Evolutionary conservation across 257 asterid species (phyloP).

Genomic region (Ligustrum vulgare): DNA sequence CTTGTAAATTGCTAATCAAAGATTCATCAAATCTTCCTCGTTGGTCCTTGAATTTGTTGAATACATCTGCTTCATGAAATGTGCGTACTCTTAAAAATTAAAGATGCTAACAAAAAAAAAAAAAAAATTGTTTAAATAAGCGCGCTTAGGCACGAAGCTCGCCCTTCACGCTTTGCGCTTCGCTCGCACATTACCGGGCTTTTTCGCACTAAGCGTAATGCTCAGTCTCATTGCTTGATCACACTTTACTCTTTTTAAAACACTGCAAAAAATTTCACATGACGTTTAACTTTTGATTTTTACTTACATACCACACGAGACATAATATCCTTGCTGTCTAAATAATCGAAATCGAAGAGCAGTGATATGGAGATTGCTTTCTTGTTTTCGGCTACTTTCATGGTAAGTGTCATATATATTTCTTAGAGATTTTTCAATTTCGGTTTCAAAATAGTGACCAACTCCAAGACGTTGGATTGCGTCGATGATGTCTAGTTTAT

Average conservation of each 20-base stretch:
- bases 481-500: conserved; percentile 8
- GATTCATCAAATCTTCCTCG: conserved; percentile 5
- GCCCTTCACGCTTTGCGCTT: too few relatives aligned
- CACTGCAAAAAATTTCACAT: too few relatives aligned
- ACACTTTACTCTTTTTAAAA: too few relatives aligned
- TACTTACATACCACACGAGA: conserved; percentile 1
- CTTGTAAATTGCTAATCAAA: neutral
- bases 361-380: neutral
- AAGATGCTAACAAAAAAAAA: too few relatives aligned
- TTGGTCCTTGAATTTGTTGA: conserved; percentile 1
- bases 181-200: too few relatives aligned
- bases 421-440: neutral
- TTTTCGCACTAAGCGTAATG: too few relatives aligned
- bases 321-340: conserved; percentile 2
- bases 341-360: conserved; percentile 13
- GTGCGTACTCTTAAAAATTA: too few relatives aligned
- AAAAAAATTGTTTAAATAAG: too few relatives aligned
- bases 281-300: neutral
- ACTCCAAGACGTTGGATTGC: conserved; percentile 21
- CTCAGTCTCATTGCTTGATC: too few relatives aligned
- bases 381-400: neutral
- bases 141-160: too few relatives aligned
- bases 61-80: conserved; percentile 2
- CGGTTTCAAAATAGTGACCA: conserved; percentile 8
- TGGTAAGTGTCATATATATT: neutral